Evolutionary conservation across 805 yeast species (phyloP).

Genomic region (Cyberlindnera xishuangbannaensis): DNA sequence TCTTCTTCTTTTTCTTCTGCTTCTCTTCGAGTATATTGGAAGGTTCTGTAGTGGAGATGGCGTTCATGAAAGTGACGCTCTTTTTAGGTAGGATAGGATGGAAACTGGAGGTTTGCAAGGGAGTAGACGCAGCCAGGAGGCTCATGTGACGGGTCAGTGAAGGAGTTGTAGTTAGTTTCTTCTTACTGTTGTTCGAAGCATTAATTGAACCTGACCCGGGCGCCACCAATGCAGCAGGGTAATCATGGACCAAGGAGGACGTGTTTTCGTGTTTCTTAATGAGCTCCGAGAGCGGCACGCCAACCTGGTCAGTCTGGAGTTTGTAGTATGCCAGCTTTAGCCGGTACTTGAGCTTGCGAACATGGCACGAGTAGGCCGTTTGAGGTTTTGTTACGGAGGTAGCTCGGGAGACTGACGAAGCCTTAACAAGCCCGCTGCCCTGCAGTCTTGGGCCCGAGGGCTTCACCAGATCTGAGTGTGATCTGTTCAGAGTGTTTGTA

Average conservation of each 20-base stretch:
- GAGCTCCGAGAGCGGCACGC: conserved; percentile 28
- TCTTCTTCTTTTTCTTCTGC: too few species aligned
- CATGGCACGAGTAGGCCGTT: conserved; percentile 19
- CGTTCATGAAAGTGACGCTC: conserved; percentile 16
- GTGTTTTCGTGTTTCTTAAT: conserved; percentile 13
- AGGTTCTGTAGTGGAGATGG: conserved; percentile 5
- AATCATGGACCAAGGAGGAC: too few species aligned
- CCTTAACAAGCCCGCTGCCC: too few species aligned
- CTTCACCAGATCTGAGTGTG: conserved; percentile 10
- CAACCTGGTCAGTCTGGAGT: conserved; percentile 41
- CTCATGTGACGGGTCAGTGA: conserved; percentile 26
- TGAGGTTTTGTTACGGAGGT: conserved; percentile 1
- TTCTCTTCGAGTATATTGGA: too few species aligned
- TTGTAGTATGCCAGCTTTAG: conserved; percentile 49
- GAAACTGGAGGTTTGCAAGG: conserved; percentile 12
- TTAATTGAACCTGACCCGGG: too few species aligned
- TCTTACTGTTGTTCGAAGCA: not conserved
- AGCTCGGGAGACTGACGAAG: conserved; percentile 4
- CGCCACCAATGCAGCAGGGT: too few species aligned
- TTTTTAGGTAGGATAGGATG: conserved; percentile 12
- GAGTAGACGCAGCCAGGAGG: conserved; percentile 31
- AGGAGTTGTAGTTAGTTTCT: conserved; percentile 15
- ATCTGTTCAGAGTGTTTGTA: conserved; percentile 14
- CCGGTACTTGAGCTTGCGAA: conserved; percentile 39
- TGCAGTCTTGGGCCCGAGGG: conserved; percentile 10